Base-by-base conservation (phyloP, 1,284 basidiomycete genomes). In the Fomitopsis schrenkii region DNA sequence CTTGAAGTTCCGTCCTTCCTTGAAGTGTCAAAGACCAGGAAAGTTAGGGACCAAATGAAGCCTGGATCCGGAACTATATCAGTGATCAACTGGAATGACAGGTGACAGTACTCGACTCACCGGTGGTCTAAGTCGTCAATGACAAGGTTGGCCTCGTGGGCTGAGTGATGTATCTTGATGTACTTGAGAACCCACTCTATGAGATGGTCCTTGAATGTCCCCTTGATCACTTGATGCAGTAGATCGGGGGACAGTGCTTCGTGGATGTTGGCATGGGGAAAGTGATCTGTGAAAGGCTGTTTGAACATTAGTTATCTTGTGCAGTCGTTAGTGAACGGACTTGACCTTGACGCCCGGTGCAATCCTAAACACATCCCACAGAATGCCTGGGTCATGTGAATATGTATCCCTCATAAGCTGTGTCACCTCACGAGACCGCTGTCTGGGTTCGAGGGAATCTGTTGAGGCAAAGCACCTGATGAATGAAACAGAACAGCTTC, bases 41-140 rank as follows among this genome's bases (percentile, higher is more conserved):
- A 67, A 70, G 9, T 40, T 3, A 0, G 68, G 66, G 0, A 57
- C 62, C 0, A 50, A 57, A 3, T 62, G 62, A 55, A 68, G 19
- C 1, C 63, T 63, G 30, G 10, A 22, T 22, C 22, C 12, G n/a
- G 26, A 30, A 1, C 53, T 26, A 22, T 22, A 22, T 22, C 22
- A 22, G 15, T 35, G 55, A 14, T 22, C 3, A 19, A 57, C 15
- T 54, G 12, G 35, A 4, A 36, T 52, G 36, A 41, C 22, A 22
- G 22, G 22, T 22, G 14, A 22, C 19, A 10, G 10, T 3, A 22
- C 2, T 14, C 5, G 22, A 50, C 46, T 28, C 42, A 68, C 55
- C 70, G 63, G 3, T 61, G 54, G 57, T 73, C 72, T 35, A 71
- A 64, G 2, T 70, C 62, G 28, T 60, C 65, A 1, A 66, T 22